phyloP scores from a whole-genome alignment of 1,139 yeast genomes.

The Candida anutae region DNA sequence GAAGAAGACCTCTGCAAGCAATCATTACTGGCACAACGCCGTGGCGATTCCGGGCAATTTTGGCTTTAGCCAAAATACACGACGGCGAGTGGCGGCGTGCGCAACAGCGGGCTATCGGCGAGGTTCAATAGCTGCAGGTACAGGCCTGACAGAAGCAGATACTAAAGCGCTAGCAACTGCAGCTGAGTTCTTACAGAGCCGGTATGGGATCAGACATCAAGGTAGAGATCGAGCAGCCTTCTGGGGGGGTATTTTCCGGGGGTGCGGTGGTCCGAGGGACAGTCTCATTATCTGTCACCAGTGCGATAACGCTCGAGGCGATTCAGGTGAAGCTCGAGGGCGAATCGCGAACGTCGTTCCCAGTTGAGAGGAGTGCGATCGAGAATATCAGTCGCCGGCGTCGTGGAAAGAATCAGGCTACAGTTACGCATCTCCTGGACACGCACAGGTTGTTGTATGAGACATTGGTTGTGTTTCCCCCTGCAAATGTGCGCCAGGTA shows the following conservation, averaged over 20 bases:
- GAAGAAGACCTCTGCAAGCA: too few species aligned
- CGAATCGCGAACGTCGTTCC: slow-evolving; percentile 32
- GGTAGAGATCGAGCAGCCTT: slow-evolving; percentile 27
- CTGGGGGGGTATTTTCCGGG: slow-evolving; percentile 13
- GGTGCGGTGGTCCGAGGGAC: slow-evolving; percentile 43
- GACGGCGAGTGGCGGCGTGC: too few species aligned
- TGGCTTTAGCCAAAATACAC: too few species aligned
- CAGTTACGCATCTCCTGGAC: too few species aligned
- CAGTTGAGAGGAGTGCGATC: slow-evolving; percentile 14
- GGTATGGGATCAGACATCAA: slow-evolving; percentile 19
- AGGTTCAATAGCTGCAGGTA: too few species aligned
- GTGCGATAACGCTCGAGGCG: slow-evolving; percentile 41
- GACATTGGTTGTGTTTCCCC: slow-evolving; percentile 53
- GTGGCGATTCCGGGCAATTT: too few species aligned
- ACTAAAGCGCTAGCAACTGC: too few species aligned
- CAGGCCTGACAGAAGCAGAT: too few species aligned
- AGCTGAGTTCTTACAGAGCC: too few species aligned
- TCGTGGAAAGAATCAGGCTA: too few species aligned
- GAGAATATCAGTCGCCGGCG: slow-evolving; percentile 5
- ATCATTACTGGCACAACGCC: too few species aligned
- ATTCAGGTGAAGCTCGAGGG: slow-evolving; percentile 60
- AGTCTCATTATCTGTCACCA: slow-evolving; percentile 35
- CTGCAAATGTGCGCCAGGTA: slow-evolving; percentile 42
- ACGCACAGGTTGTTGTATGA: slow-evolving; percentile 51
- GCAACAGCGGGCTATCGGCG: too few species aligned